These are phyloP conservation scores for Panaeolus cyanescens DNA, from an alignment of 768 basidiomycete species.

Conservation along the genomic window DNA sequence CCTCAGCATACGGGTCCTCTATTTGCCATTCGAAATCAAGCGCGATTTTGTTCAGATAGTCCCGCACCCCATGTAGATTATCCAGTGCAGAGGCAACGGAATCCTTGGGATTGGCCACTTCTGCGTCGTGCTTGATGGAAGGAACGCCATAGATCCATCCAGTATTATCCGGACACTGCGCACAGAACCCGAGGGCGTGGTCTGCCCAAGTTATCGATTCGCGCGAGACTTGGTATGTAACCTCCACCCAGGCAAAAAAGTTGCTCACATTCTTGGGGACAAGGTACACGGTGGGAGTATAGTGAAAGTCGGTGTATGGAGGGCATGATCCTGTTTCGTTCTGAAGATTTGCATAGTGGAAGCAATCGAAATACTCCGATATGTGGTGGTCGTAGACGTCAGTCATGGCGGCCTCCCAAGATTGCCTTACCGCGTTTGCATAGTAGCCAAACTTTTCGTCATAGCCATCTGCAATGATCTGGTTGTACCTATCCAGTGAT, in stretches of 20 bases:
- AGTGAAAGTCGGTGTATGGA: not conserved
- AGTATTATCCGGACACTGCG: not conserved
- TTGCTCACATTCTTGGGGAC: not conserved
- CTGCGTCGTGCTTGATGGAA: not conserved
- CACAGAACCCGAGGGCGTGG: not conserved
- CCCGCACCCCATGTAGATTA: not conserved
- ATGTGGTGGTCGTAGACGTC: not conserved
- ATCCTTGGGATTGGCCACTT: not conserved
- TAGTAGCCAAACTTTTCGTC: not conserved
- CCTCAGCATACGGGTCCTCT: not conserved
- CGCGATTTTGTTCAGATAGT: not conserved
- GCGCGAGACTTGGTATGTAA: not conserved
- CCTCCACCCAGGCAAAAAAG: not conserved
- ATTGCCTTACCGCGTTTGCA: not conserved
- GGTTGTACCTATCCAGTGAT: not conserved
- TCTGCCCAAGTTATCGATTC: not conserved
- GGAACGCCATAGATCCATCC: not conserved
- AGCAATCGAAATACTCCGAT: not conserved
- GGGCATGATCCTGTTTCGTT: not conserved
- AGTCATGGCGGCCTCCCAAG: not conserved
- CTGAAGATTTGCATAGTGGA: not conserved
- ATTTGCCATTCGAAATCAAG: not conserved
- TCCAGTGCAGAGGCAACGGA: not conserved
- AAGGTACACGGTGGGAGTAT: not conserved
- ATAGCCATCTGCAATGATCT: not conserved